Conservation (phyloP, 2,329 filamentous ascomycete genomes). For the Aaosphaeria pasadenensis region DNA sequence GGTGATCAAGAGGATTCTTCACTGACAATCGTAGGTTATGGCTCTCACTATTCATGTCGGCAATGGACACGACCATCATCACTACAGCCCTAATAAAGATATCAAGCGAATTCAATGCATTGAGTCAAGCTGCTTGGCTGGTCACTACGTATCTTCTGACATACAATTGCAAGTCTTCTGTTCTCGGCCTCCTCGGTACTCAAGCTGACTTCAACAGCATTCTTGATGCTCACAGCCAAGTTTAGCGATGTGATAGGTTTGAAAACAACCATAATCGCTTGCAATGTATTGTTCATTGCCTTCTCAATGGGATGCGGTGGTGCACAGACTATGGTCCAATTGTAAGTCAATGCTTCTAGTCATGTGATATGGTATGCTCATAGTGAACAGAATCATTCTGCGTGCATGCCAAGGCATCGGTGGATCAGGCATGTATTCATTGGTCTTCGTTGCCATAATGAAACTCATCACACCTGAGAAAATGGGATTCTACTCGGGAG, state of each 20-base stretch:
- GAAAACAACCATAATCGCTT: constrained; percentile 18
- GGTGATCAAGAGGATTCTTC: background rate
- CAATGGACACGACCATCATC: constrained; percentile 31
- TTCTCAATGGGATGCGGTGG: constrained; percentile 31
- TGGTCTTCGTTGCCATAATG: constrained; percentile 35
- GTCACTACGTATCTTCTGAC: constrained; percentile 31
- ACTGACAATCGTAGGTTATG: constrained; percentile 17
- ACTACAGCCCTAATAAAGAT: constrained; percentile 30
- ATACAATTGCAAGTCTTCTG: constrained; percentile 19
- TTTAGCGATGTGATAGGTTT: constrained; percentile 30
- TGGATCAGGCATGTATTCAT: constrained; percentile 47
- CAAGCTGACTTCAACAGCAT: constrained; percentile 11
- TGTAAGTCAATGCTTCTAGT: constrained; percentile 12
- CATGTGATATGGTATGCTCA: too few species aligned
- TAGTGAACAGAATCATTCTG: constrained; percentile 29
- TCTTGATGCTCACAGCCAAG: constrained; percentile 33
- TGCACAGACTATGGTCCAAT: constrained; percentile 26
- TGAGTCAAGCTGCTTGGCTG: constrained; percentile 29
- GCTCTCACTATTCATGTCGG: constrained; percentile 32
- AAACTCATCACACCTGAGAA: constrained; percentile 27
- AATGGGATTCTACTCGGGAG: constrained; percentile 32
- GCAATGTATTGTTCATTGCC: constrained; percentile 22
- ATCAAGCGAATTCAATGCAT: constrained; percentile 22
- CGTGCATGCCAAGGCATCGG: constrained; percentile 46
- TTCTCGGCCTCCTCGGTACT: too few species aligned